Evolutionary conservation across 495 filamentous ascomycete genomes (phyloP), one percentile per base, ranked within the genome.

Genomic region (Astrothelium subdiscretum): DNA sequence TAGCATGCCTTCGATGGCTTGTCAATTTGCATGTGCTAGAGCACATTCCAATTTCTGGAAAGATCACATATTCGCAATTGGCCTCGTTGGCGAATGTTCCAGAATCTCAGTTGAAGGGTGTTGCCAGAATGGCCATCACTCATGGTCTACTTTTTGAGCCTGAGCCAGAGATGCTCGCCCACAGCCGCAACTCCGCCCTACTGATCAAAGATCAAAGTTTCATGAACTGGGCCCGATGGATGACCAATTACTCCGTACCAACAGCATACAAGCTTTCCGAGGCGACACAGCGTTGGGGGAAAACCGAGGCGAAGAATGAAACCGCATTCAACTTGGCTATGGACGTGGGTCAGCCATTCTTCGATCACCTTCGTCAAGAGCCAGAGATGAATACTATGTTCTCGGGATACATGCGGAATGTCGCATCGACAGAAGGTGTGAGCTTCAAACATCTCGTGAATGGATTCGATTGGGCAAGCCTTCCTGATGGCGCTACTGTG

Each of bases 291-390:
- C 35, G 43, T 20, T 63, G 52, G 48, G 61, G 61, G 6, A 20
- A 42, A 6, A 58, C 61, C 12, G 15, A 32, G 3, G 61, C 35
- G 8, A 57, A 59, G 27, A 58, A 63, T 31, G 48, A 63, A 29
- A 58, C 48, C 12, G 61, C 51, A 2, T 63, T 48, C 61, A 63
- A 59, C 20, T 32, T 63, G 12, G 61, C 61, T 32, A 51, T 62
- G 38, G 31, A 63, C 31, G 24, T 27, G 15, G 12, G 35, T 18
- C 42, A 22, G 24, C 57, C 62, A 0, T 58, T 64, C 11, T 64
- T 64, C 32, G 62, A 63, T 27, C 32, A 58, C 31, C 61, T 63
- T 10, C 32, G 35, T 15, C 31, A 42, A 18, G 12, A 63, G 26
- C 35, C 8, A 59, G 51, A 59, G 22, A 57, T 38, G 44, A 42